These are phyloP conservation scores for Suillus decipiens DNA, from an alignment of 768 basidiomycete species.

Conservation along the genomic window DNA sequence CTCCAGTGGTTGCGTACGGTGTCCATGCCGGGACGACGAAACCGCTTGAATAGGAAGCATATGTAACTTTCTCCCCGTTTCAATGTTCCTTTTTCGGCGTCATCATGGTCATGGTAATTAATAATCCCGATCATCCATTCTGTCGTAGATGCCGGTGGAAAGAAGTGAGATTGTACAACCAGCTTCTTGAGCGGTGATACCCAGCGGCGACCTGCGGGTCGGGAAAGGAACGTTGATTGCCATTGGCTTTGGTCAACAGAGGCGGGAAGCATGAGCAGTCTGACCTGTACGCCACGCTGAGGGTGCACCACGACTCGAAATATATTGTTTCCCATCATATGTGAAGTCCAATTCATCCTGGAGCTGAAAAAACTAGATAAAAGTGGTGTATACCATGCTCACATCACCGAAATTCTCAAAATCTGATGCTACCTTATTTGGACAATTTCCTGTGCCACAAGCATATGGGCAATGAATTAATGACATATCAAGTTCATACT, in stretches of 20 bases:
- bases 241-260: not conserved
- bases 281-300: slow-evolving; percentile 13
- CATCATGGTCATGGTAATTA: not conserved
- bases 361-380: too few relatives aligned
- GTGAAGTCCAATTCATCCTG: too few relatives aligned
- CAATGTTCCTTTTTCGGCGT: not conserved
- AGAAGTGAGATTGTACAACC: not conserved
- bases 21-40: not conserved
- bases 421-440: too few relatives aligned
- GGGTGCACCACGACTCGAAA: too few relatives aligned
- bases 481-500: too few relatives aligned
- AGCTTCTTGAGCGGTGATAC: not conserved
- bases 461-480: too few relatives aligned
- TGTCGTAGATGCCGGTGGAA: slow-evolving; percentile 3
- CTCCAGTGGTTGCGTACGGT: not conserved
- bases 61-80: not conserved
- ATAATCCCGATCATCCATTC: slow-evolving; percentile 9
- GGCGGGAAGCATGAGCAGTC: slow-evolving; percentile 9
- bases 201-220: not conserved
- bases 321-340: too few relatives aligned
- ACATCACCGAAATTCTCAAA: too few relatives aligned
- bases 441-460: too few relatives aligned
- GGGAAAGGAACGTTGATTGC: slow-evolving; percentile 10
- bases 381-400: too few relatives aligned
- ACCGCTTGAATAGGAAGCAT: slow-evolving; percentile 8